phyloP scores from a whole-genome alignment of 2,329 filamentous ascomycete species.

The Microdochium bolleyi region DNA sequence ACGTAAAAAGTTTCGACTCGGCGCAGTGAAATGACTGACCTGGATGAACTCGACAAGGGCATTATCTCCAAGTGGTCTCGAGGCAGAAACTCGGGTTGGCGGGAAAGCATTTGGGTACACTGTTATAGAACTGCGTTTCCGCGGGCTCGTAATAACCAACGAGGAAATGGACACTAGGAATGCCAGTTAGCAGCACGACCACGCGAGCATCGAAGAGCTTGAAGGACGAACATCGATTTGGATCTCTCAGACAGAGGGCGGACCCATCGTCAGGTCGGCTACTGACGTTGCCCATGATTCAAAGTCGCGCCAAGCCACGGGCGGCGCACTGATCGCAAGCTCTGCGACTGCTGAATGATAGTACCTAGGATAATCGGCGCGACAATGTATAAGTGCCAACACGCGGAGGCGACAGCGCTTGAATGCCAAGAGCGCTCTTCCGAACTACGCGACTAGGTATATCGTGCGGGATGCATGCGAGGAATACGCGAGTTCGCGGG shows the following conservation, averaged over 20 bases:
- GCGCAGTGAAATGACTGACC: constrained; percentile 43
- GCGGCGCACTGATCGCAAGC: not conserved
- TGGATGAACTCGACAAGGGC: constrained; percentile 84
- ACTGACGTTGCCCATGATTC: constrained; percentile 83
- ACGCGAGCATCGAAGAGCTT: constrained; percentile 8
- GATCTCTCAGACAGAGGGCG: constrained; percentile 79
- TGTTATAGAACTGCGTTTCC: constrained; percentile 67
- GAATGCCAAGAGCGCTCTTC: not conserved
- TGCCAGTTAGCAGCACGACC: constrained; percentile 10
- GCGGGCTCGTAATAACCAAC: constrained; percentile 72
- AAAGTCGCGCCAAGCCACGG: constrained; percentile 1
- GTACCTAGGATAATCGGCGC: too few relatives aligned
- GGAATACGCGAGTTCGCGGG: not conserved
- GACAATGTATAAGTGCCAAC: not conserved
- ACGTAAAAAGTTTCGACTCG: constrained; percentile 5
- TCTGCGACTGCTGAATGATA: not conserved
- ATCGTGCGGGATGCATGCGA: not conserved
- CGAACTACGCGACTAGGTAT: not conserved
- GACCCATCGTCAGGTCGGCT: constrained; percentile 82
- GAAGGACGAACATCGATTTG: constrained; percentile 69
- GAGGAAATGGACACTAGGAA: constrained; percentile 76
- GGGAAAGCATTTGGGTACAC: constrained; percentile 83
- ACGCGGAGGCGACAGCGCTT: not conserved
- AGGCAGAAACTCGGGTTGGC: constrained; percentile 67
- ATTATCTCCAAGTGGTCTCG: constrained; percentile 65